Evolutionary conservation across 2,329 filamentous ascomycete genomes (phyloP).

Genomic region (Daldinia sp.): DNA sequence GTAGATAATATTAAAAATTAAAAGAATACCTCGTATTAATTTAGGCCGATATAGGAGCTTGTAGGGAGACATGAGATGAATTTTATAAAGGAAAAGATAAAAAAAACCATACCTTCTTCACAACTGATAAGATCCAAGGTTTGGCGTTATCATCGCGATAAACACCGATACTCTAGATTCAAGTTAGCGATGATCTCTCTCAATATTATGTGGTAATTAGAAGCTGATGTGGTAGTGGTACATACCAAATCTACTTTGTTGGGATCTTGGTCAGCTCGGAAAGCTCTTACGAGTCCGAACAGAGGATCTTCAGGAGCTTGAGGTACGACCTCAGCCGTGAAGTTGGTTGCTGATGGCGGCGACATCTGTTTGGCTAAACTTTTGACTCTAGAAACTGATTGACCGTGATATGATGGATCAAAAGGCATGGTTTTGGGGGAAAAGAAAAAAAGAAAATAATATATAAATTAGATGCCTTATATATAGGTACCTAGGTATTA

Average conservation of each 20-base stretch:
- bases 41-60: conserved; percentile 16
- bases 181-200: conserved; percentile 18
- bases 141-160: conserved; percentile 96
- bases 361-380: conserved; percentile 79
- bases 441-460: conserved; percentile 19
- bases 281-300: conserved; percentile 92
- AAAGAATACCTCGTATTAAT: conserved; percentile 4
- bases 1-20: conserved; percentile 8
- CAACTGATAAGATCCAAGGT: conserved; percentile 95
- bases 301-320: conserved; percentile 95
- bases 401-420: conserved; percentile 59
- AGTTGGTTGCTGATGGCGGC: conserved; percentile 72
- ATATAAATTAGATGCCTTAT: conserved; percentile 17
- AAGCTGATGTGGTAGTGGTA: conserved; percentile 14
- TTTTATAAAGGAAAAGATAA: neutral
- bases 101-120: conserved; percentile 82
- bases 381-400: conserved; percentile 64
- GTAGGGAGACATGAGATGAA: neutral
- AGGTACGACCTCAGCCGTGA: conserved; percentile 81
- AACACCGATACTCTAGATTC: conserved; percentile 78
- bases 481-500: conserved; percentile 1
- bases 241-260: conserved; percentile 93
- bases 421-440: conserved; percentile 55
- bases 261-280: conserved; percentile 78
- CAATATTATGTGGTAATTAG: conserved; percentile 13